These are phyloP conservation scores for Aspergillus sojae DNA, from an alignment of 2,329 filamentous ascomycete genomes.

Conservation along the genomic window DNA sequence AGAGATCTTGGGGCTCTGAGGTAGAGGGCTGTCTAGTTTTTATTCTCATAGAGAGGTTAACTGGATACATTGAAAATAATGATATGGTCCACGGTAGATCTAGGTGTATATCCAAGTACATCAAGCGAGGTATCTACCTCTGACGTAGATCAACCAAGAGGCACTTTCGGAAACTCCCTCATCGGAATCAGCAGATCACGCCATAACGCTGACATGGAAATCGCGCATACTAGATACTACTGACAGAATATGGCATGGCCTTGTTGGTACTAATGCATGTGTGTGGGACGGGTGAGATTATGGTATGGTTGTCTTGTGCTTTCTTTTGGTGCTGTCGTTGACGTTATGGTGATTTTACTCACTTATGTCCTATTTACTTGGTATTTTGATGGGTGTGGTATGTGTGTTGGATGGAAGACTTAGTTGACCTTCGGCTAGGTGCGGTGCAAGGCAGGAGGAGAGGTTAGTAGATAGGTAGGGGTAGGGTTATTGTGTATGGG, in stretches of 20 bases:
- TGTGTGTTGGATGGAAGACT: background rate
- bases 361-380: background rate
- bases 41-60: background rate
- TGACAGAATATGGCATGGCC: background rate
- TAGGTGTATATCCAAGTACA: background rate
- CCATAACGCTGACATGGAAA: background rate
- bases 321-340: background rate
- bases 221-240: background rate
- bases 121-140: background rate
- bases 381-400: background rate
- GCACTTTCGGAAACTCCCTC: no score
- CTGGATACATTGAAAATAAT: background rate
- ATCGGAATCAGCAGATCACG: background rate
- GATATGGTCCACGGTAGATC: background rate
- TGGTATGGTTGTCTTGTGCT: background rate
- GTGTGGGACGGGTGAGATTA: background rate
- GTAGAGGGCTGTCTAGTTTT: background rate
- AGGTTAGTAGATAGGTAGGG: no score
- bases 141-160: background rate
- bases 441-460: no score
- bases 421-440: background rate
- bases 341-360: no score
- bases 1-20: background rate
- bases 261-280: background rate
- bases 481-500: background rate